Evolutionary conservation across 495 filamentous ascomycete genomes (phyloP).

Genomic region (Xylaria bambusicola): DNA sequence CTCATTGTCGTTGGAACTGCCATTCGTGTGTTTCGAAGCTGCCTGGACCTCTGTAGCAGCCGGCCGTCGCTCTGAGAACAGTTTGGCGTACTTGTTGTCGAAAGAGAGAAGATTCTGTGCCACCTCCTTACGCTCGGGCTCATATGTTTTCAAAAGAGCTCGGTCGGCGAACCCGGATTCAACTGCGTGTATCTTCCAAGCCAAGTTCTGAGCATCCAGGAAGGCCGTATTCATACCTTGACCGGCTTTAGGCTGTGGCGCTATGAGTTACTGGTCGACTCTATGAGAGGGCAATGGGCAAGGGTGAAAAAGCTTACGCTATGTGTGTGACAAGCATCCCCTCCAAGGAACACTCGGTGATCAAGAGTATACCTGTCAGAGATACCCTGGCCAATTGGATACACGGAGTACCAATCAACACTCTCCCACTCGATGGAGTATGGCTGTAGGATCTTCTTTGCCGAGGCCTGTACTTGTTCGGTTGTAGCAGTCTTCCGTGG

Average conservation of each 20-base stretch:
- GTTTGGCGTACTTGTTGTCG: constrained; percentile 69
- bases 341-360: constrained; percentile 72
- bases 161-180: constrained; percentile 62
- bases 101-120: constrained; percentile 73
- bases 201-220: constrained; percentile 78
- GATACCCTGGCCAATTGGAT: constrained; percentile 75
- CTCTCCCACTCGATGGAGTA: constrained; percentile 70
- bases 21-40: constrained; percentile 35
- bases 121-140: constrained; percentile 66
- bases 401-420: constrained; percentile 69
- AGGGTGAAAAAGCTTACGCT: constrained; percentile 48
- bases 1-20: constrained; percentile 59
- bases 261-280: too few relatives aligned
- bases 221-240: constrained; percentile 88
- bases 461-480: constrained; percentile 66
- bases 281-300: too few relatives aligned
- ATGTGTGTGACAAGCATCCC: constrained; percentile 83
- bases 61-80: constrained; percentile 63
- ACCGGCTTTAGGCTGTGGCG: constrained; percentile 67
- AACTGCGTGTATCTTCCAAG: constrained; percentile 79
- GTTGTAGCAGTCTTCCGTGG: constrained; percentile 63
- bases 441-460: constrained; percentile 66
- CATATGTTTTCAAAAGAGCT: constrained; percentile 68
- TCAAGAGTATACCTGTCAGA: constrained; percentile 66
- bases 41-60: constrained; percentile 53